phyloP scores from a whole-genome alignment of 495 filamentous ascomycete genomes.

The Clavariopsis aquatica region DNA sequence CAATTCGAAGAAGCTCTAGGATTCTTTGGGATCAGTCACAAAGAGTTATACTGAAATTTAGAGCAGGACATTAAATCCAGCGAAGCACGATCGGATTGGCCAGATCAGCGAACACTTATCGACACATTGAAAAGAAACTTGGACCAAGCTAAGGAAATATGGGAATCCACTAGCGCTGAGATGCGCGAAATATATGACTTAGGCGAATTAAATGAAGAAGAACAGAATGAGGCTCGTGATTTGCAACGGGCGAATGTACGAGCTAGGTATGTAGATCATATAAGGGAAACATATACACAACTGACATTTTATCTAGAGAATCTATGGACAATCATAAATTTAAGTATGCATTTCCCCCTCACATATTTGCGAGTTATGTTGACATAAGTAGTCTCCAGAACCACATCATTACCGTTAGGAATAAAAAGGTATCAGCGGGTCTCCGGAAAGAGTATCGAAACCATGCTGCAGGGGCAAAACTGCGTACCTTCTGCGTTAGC shows the following conservation, averaged over 20 bases:
- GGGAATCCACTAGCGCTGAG: not conserved
- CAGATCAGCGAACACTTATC: conserved; percentile 24
- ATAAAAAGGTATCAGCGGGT: conserved; percentile 36
- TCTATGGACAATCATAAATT: conserved; percentile 3
- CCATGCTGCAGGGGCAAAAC: conserved; percentile 22
- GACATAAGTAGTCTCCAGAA: conserved; percentile 30
- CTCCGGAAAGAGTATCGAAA: conserved; percentile 38
- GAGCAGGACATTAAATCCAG: conserved; percentile 21
- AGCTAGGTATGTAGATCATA: conserved; percentile 3
- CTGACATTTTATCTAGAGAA: not conserved
- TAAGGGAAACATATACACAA: not conserved
- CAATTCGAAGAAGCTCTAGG: not conserved
- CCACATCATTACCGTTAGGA: conserved; percentile 44
- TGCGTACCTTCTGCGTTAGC: conserved; percentile 47
- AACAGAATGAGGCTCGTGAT: not conserved
- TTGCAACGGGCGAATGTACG: not conserved
- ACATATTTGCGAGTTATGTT: not conserved
- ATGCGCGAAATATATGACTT: conserved; percentile 9
- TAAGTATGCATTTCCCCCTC: conserved; percentile 9
- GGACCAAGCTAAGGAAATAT: not conserved
- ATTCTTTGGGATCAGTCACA: not conserved
- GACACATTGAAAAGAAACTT: conserved; percentile 1
- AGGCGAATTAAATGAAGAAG: not conserved
- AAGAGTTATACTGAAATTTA: not conserved
- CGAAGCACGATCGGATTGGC: conserved; percentile 41